Conservation (phyloP, 2,329 filamentous ascomycete genomes). For the Dactylellina parvicollis region DNA sequence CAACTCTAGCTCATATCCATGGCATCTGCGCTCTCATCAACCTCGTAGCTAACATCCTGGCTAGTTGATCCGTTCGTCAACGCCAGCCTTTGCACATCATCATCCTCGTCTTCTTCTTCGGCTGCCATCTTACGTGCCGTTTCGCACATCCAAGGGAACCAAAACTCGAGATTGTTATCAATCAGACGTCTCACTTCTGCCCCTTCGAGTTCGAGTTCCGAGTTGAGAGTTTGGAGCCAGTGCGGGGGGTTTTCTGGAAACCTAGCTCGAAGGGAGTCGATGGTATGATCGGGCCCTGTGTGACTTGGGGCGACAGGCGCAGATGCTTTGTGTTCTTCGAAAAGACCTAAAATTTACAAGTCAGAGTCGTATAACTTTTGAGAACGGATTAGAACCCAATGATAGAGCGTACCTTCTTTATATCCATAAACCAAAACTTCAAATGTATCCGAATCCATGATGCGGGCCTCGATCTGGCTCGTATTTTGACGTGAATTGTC, state of each 20-base stretch:
- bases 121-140: conserved; percentile 44
- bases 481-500: conserved; percentile 80
- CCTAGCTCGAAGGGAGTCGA: conserved; percentile 29
- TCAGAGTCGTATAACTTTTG: not conserved
- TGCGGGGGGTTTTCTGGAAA: conserved; percentile 19
- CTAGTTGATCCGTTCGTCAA: conserved; percentile 40
- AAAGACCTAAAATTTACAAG: conserved; percentile 24
- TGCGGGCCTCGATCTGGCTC: conserved; percentile 70
- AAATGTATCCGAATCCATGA: conserved; percentile 75
- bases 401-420: conserved; percentile 69
- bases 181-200: conserved; percentile 16
- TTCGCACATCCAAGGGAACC: conserved; percentile 54
- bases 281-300: not conserved
- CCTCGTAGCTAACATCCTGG: conserved; percentile 59
- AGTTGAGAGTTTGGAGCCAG: conserved; percentile 37
- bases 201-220: conserved; percentile 35
- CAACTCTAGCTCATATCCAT: conserved; percentile 40
- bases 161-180: conserved; percentile 50
- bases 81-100: not conserved
- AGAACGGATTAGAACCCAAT: not conserved
- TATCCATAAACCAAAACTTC: conserved; percentile 73
- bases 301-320: conserved; percentile 25
- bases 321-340: conserved; percentile 48
- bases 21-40: conserved; percentile 59
- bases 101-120: conserved; percentile 27